These are phyloP conservation scores for Dichotomopilus funicola DNA, from an alignment of 2,329 filamentous ascomycete species.

Conservation along the genomic window DNA sequence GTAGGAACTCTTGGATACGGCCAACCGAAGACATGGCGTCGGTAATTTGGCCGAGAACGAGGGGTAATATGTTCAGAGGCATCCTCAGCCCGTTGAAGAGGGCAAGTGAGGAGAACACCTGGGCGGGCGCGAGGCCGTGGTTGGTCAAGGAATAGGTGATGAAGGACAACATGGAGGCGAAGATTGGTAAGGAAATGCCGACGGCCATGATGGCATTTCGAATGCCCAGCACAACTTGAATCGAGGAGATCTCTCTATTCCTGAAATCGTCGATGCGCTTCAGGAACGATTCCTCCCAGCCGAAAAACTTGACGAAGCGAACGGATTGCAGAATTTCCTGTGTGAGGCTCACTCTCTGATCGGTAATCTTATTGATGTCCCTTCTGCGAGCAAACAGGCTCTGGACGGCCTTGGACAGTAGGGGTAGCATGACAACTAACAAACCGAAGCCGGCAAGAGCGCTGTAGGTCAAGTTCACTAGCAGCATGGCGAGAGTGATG, in stretches of 20 bases:
- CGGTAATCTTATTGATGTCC: conserved; percentile 86
- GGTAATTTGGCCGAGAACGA: conserved; percentile 82
- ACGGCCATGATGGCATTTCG: conserved; percentile 80
- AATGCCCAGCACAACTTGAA: conserved; percentile 76
- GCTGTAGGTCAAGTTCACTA: conserved; percentile 85
- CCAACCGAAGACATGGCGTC: conserved; percentile 82
- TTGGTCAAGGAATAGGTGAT: conserved; percentile 69
- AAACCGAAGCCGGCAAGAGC: conserved; percentile 83
- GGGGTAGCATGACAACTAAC: conserved; percentile 68
- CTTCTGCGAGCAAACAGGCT: conserved; percentile 68
- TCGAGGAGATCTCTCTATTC: conserved; percentile 69
- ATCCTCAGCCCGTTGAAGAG: conserved; percentile 88
- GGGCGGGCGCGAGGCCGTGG: conserved; percentile 63
- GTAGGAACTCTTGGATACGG: conserved; percentile 80
- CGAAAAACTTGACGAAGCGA: conserved; percentile 93
- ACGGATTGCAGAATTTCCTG: conserved; percentile 90
- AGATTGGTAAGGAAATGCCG: conserved; percentile 81
- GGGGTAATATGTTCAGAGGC: conserved; percentile 79
- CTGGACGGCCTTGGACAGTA: conserved; percentile 71
- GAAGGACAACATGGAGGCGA: conserved; percentile 91
- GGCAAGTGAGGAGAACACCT: conserved; percentile 86
- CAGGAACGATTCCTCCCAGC: conserved; percentile 87
- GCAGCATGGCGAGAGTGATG: conserved; percentile 70
- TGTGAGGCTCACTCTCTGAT: conserved; percentile 82
- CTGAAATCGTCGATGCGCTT: conserved; percentile 68